Conservation (phyloP, 805 yeast species). For the Suhomyces tanzawaensis region DNA sequence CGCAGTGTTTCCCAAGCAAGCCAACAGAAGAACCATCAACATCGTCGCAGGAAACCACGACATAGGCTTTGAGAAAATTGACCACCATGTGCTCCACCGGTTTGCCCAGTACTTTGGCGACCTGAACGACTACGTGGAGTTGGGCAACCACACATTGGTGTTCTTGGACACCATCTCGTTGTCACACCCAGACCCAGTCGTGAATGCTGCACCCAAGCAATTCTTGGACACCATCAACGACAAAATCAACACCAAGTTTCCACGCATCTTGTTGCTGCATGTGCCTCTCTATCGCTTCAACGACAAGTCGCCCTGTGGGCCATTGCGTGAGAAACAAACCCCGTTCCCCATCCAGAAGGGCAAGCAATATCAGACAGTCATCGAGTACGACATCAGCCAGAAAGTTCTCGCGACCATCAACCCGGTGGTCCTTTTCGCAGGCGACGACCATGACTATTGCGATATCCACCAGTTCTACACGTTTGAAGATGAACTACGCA, state of each 20-base stretch:
- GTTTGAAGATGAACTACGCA: conserved; percentile 13
- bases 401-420: conserved; percentile 54
- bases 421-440: conserved; percentile 77
- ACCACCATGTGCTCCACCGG: conserved; percentile 53
- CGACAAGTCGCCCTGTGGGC: conserved; percentile 66
- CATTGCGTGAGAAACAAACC: conserved; percentile 63
- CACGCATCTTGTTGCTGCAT: conserved; percentile 75
- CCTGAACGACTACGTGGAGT: conserved; percentile 50
- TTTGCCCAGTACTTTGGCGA: conserved; percentile 75
- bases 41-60: conserved; percentile 91
- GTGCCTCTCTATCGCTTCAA: conserved; percentile 83
- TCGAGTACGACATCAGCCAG: conserved; percentile 58
- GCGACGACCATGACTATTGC: conserved; percentile 98
- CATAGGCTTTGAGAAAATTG: conserved; percentile 85
- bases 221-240: conserved; percentile 44
- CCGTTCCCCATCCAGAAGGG: conserved; percentile 73
- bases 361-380: conserved; percentile 85
- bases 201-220: conserved; percentile 47
- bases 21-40: conserved; percentile 37
- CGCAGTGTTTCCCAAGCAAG: conserved; percentile 57
- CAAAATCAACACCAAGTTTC: conserved; percentile 34
- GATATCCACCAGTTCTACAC: conserved; percentile 55
- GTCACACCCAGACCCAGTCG: conserved; percentile 51
- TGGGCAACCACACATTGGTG: conserved; percentile 71
- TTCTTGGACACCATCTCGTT: conserved; percentile 81